A percentile compares a stretch with the other conserved stretches of the same genome.
These are phyloP conservation scores for Myxozyma kluyveri DNA, from an alignment of 805 yeast species.

Conservation along the genomic window DNA sequence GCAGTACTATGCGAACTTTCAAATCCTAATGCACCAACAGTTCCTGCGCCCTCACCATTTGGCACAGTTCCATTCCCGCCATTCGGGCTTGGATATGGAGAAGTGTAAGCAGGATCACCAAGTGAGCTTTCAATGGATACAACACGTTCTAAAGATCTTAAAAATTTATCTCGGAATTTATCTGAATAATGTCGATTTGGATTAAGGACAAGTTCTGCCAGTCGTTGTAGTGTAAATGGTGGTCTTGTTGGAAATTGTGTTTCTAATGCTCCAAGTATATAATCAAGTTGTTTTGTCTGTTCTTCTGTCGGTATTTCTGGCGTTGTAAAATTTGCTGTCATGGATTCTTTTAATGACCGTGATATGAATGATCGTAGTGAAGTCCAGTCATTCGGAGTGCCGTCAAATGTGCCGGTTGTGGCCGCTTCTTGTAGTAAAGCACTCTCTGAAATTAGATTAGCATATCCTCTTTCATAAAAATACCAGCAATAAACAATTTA, in stretches of 20 bases:
- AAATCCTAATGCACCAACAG: not conserved
- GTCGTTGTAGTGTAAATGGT: slow-evolving; percentile 42
- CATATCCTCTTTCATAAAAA: too few species aligned
- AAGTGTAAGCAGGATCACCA: slow-evolving; percentile 5
- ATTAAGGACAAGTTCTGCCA: slow-evolving; percentile 38
- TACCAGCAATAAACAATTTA: too few species aligned
- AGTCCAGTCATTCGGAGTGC: not conserved
- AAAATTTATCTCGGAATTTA: slow-evolving; percentile 32
- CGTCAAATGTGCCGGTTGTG: not conserved
- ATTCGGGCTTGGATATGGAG: not conserved
- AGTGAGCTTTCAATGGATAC: slow-evolving; percentile 29
- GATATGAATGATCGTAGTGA: not conserved
- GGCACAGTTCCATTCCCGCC: not conserved
- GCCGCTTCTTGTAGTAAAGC: not conserved
- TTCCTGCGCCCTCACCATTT: not conserved
- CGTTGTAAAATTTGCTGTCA: not conserved
- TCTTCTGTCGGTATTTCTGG: slow-evolving; percentile 1
- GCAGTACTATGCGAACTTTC: not conserved
- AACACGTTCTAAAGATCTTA: slow-evolving; percentile 34
- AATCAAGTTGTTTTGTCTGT: not conserved
- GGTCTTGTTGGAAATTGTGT: slow-evolving; percentile 30
- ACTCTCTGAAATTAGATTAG: too few species aligned
- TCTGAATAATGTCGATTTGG: slow-evolving; percentile 33
- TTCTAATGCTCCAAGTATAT: slow-evolving; percentile 1
- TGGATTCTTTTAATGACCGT: not conserved